Percentiles rank a stretch among this genome's conserved stretches.
These are phyloP conservation scores for Glaciozyma martinii DNA, from an alignment of 768 basidiomycete genomes.

Conservation along the genomic window DNA sequence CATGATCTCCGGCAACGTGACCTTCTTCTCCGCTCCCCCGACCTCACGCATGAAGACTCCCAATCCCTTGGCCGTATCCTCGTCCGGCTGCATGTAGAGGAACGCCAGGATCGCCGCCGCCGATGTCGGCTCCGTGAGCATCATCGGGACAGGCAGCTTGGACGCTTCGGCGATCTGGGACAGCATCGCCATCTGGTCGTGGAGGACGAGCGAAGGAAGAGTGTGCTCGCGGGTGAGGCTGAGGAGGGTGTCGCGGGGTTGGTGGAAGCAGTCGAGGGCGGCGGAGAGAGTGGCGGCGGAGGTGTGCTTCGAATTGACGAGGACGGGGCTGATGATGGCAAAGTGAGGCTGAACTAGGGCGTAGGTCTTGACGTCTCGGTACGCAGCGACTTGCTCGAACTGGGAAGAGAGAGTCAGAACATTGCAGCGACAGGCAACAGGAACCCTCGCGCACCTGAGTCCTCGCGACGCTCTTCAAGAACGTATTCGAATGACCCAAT, in stretches of 20 bases:
- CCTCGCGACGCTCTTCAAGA: slow-evolving; percentile 59
- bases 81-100: slow-evolving; percentile 47
- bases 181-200: slow-evolving; percentile 53
- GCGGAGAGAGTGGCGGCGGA: slow-evolving; percentile 57
- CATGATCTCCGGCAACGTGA: slow-evolving; percentile 35
- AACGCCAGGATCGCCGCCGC: slow-evolving; percentile 53
- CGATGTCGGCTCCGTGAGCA: slow-evolving; percentile 48
- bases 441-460: slow-evolving; percentile 50
- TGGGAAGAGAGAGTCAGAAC: background rate
- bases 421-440: background rate
- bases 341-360: slow-evolving; percentile 62
- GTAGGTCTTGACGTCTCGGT: slow-evolving; percentile 51
- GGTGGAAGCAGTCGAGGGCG: slow-evolving; percentile 58
- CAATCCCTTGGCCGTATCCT: background rate
- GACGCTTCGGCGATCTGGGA: slow-evolving; percentile 54
- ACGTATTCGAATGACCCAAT: slow-evolving; percentile 57
- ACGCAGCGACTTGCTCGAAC: slow-evolving; percentile 19
- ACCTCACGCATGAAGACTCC: slow-evolving; percentile 3
- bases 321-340: slow-evolving; percentile 55
- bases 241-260: slow-evolving; percentile 53
- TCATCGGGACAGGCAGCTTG: slow-evolving; percentile 44
- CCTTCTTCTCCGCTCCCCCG: background rate
- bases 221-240: slow-evolving; percentile 55
- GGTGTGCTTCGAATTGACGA: slow-evolving; percentile 52
- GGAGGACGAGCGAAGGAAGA: slow-evolving; percentile 61